phyloP scores from a whole-genome alignment of 129 eudicot species.

The Chrysanthemum seticuspe region DNA sequence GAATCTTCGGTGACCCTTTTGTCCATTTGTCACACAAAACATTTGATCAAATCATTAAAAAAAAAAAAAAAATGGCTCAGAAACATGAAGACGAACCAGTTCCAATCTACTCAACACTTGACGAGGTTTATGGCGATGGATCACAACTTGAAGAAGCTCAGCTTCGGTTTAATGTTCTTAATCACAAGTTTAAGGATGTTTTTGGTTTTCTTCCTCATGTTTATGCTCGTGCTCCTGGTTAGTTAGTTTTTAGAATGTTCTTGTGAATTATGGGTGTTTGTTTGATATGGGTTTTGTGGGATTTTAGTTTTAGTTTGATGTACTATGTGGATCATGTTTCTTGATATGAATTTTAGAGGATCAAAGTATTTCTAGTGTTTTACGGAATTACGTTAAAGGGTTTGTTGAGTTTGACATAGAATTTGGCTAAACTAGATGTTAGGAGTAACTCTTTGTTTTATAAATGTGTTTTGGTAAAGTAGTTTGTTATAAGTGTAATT shows the following conservation, averaged over 20 bases:
- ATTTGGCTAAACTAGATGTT: too few species aligned
- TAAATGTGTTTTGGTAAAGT: too few species aligned
- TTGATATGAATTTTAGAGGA: too few species aligned
- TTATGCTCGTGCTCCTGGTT: constrained; percentile 94
- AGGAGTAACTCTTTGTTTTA: too few species aligned
- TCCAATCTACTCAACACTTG: constrained; percentile 57
- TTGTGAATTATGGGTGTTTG: not conserved
- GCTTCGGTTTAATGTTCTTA: constrained; percentile 58
- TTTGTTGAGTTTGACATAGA: too few species aligned
- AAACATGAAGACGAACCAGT: constrained; percentile 80
- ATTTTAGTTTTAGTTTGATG: not conserved
- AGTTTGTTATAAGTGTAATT: too few species aligned
- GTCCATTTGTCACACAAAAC: constrained; percentile 5
- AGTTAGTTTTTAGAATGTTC: not conserved
- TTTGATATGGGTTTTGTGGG: not conserved
- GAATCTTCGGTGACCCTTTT: constrained; percentile 19
- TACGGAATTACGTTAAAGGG: too few species aligned
- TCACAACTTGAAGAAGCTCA: constrained; percentile 88
- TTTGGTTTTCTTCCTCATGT: constrained; percentile 60
- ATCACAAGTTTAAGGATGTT: constrained; percentile 50
- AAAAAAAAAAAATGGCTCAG: not conserved
- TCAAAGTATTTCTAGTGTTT: too few species aligned
- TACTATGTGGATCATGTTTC: too few species aligned
- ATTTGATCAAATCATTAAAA: constrained; percentile 9
- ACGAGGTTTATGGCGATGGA: constrained; percentile 77